phyloP scores from a whole-genome alignment of 176 grass and related monocot species.

The Zizania latifolia region DNA sequence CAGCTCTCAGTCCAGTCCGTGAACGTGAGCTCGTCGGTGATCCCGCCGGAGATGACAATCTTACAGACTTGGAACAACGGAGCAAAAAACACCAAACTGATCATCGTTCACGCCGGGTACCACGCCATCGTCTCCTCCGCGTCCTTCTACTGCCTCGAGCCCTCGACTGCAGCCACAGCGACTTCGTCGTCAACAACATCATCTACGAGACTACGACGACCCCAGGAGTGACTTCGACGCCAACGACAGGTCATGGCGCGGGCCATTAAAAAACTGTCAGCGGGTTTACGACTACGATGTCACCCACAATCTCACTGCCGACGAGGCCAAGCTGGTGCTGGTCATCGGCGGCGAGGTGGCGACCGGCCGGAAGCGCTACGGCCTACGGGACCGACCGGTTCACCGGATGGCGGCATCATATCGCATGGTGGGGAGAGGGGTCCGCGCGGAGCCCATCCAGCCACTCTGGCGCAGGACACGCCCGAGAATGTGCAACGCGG shows the following conservation, averaged over 20 bases:
- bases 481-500: slow-evolving; percentile 74
- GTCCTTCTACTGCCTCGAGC: slow-evolving; percentile 95
- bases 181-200: slow-evolving; percentile 68
- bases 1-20: too few species aligned
- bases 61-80: slow-evolving; percentile 97
- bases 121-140: slow-evolving; percentile 79
- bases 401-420: slow-evolving; percentile 67
- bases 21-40: slow-evolving; percentile 41
- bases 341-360: slow-evolving; percentile 94
- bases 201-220: slow-evolving; percentile 58
- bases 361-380: slow-evolving; percentile 54
- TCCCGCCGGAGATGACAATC: slow-evolving; percentile 72
- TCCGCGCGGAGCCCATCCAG: slow-evolving; percentile 84
- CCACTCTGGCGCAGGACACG: slow-evolving; percentile 68
- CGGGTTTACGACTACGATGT: slow-evolving; percentile 94
- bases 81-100: slow-evolving; percentile 73
- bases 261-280: slow-evolving; percentile 84
- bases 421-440: slow-evolving; percentile 70
- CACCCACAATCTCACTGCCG: slow-evolving; percentile 47
- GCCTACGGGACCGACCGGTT: slow-evolving; percentile 78
- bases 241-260: slow-evolving; percentile 72
- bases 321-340: slow-evolving; percentile 54
- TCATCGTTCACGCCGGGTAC: slow-evolving; percentile 70
- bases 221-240: slow-evolving; percentile 42
- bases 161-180: slow-evolving; percentile 80